These are phyloP conservation scores for Entomophthora muscae DNA, from an alignment of 371 early-diverging fungal genomes.

Conservation along the genomic window DNA sequence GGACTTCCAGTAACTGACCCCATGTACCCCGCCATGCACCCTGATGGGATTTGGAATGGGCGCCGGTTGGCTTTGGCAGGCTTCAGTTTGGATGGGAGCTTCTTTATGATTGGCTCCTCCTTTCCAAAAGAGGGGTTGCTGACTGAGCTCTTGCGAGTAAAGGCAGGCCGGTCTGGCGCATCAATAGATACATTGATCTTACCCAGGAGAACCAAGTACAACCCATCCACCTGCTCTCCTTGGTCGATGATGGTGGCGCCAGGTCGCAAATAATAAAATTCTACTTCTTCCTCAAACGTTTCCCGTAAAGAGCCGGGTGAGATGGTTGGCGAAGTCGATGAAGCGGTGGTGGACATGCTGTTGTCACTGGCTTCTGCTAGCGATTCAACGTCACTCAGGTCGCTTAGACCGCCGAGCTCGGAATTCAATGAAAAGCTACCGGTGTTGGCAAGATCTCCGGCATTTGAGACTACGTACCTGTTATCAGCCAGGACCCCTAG, in stretches of 20 bases:
- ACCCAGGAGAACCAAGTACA: conserved; percentile 87
- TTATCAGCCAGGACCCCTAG: conserved; percentile 6
- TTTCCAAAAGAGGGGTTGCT: neutral
- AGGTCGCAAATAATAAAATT: conserved; percentile 48
- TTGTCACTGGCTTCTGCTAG: conserved; percentile 20
- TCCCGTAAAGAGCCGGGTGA: conserved; percentile 21
- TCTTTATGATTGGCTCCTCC: conserved; percentile 8
- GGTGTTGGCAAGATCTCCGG: conserved; percentile 14
- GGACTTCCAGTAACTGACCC: conserved; percentile 79
- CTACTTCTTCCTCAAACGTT: conserved; percentile 30
- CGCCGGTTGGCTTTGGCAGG: conserved; percentile 17
- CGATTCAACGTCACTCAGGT: conserved; percentile 11
- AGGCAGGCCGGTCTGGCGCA: conserved; percentile 11
- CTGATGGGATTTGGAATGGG: conserved; percentile 55
- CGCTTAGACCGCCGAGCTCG: too few relatives aligned
- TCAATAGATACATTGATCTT: conserved; percentile 45
- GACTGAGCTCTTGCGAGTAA: conserved; percentile 8
- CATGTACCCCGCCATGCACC: conserved; percentile 82
- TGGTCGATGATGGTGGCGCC: conserved; percentile 57
- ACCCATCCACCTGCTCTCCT: conserved; percentile 68
- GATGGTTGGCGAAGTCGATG: conserved; percentile 12
- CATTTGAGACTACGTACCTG: conserved; percentile 6
- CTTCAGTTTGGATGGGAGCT: conserved; percentile 2
- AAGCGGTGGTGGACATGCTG: conserved; percentile 12
- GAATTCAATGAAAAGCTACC: conserved; percentile 11